phyloP scores from a whole-genome alignment of 176 grass and related monocot genomes.

The Hordeum vulgare region MorexV3_pseudomolecules_assembly NC_058522.1:11607133-11607632 shows the following conservation, averaged over 20 bases:
- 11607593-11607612: too few species aligned
- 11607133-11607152: background rate
- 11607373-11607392: background rate
- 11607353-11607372: background rate
- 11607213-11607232: background rate
- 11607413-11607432: slow-evolving; percentile 45
- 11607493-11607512: background rate
- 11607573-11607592: too few species aligned
- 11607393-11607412: slow-evolving; percentile 36
- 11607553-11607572: too few species aligned
- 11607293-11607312: background rate
- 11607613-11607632: too few species aligned
- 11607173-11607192: background rate
- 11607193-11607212: background rate
- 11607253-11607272: background rate
- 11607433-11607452: slow-evolving; percentile 24
- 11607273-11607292: slow-evolving; percentile 4
- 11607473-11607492: background rate
- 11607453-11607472: background rate
- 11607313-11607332: background rate
- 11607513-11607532: background rate
- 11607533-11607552: too few species aligned
- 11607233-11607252: background rate
- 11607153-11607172: background rate
- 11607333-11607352: background rate